A percentile compares a stretch with the other conserved stretches of the same genome.
These are phyloP conservation scores for Austropuccinia psidii DNA, from an alignment of 1,284 basidiomycete genomes.

Conservation along the genomic window DNA sequence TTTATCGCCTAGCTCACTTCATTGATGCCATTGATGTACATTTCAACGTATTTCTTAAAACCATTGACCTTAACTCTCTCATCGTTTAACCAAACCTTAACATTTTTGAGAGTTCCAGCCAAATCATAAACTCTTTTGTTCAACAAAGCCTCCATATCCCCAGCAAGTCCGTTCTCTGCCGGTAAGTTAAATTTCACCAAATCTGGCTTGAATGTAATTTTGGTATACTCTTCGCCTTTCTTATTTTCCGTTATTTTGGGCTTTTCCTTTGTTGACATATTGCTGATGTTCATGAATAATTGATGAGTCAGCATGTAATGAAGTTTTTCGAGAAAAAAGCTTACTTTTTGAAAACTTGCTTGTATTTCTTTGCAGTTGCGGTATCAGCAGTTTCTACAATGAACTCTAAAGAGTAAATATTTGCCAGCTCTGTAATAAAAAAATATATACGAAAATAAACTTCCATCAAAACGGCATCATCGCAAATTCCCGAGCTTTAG, in stretches of 20 bases:
- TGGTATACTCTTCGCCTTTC: conserved; percentile 84
- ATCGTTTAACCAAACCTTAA: conserved; percentile 90
- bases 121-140: conserved; percentile 95
- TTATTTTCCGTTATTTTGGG: conserved; percentile 74
- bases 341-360: conserved; percentile 88
- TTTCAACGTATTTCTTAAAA: conserved; percentile 96
- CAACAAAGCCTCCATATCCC: conserved; percentile 80
- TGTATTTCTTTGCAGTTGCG: conserved; percentile 79
- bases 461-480: too few relatives aligned
- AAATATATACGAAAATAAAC: background rate
- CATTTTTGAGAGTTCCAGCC: conserved; percentile 85
- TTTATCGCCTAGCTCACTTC: conserved; percentile 44
- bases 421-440: conserved; percentile 62
- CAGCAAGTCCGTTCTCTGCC: conserved; percentile 62
- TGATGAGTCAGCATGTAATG: too few relatives aligned
- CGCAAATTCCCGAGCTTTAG: background rate
- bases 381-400: conserved; percentile 92
- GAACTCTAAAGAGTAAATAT: conserved; percentile 97
- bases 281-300: background rate
- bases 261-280: conserved; percentile 9
- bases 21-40: conserved; percentile 59
- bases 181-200: conserved; percentile 82
- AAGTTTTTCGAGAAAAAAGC: too few relatives aligned
- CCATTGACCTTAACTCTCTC: conserved; percentile 86
- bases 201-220: conserved; percentile 90